Evolutionary conservation across 192 early-diverging fungal species (phyloP).

Genomic region (Podila minutissima): DNA sequence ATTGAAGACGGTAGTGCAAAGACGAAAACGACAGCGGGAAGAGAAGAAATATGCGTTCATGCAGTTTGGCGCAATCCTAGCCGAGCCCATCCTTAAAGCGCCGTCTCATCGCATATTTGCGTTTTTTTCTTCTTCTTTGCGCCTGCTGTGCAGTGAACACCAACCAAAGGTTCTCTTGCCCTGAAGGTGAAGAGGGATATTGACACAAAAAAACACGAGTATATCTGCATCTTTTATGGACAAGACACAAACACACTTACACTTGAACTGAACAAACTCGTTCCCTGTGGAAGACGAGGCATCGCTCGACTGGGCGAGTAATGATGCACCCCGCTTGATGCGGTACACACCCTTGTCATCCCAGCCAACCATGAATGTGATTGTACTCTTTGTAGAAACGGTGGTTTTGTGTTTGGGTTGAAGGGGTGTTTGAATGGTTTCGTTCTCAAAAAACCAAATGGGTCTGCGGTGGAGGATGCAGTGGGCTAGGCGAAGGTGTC

Average conservation of each 20-base stretch:
- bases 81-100: too few relatives aligned
- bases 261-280: constrained; percentile 49
- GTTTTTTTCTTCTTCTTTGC: too few relatives aligned
- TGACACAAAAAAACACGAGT: neutral
- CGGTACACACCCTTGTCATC: constrained; percentile 33
- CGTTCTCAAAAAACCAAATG: too few relatives aligned
- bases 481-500: too few relatives aligned
- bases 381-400: too few relatives aligned
- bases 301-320: constrained; percentile 2
- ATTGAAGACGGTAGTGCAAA: neutral
- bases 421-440: too few relatives aligned
- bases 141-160: too few relatives aligned
- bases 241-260: constrained; percentile 13
- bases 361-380: constrained; percentile 36
- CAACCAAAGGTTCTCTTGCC: neutral
- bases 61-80: too few relatives aligned
- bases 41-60: neutral
- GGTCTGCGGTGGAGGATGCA: too few relatives aligned
- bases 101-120: too few relatives aligned
- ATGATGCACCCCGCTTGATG: constrained; percentile 30
- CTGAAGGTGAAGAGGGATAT: neutral
- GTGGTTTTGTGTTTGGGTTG: too few relatives aligned
- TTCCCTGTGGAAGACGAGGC: neutral
- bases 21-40: neutral
- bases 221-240: neutral